Base-by-base conservation (phyloP, 257 asterid genomes). In the Gentiana straminea region DNA sequence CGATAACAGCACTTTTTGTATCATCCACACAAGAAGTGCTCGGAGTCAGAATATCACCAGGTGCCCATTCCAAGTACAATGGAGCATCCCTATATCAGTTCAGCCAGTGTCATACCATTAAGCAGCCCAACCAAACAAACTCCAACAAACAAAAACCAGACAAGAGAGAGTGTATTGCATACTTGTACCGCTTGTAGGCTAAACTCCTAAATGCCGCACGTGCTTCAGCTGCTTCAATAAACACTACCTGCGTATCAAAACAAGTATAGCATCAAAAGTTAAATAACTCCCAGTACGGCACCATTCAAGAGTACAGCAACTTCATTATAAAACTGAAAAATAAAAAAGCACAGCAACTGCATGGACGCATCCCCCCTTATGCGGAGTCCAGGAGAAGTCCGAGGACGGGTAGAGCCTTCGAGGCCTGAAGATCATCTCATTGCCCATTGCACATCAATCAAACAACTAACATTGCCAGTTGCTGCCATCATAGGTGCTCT, bases 1-100 rank as follows among this genome's bases (percentile, higher is more conserved):
- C 96, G 55, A 70, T 77, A 57, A 64, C 57, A 46, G 49, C 55
- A 61, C 66, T 72, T 52, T 55, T 61, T 33, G 69, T 55, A 52
- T 51, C 84, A 70, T 49, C 67, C 47, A 13, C 13, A 15, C 71
- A n/a, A 47, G 82, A 61, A 13, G 8, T 8, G n/a, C 75, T 58
- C 68, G 58, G 81, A 77, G 70, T 68, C 13, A 91, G 89, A 75
- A 91, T 79, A 70, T 84, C 66, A 48, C 64, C 88, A 64, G 98
- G 98, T 49, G 98, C 97, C 98, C 96, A 87, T 73, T 91, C 98
- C 81, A 91, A 70, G 77, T 91, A 91, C 56, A 91, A 75, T 3
- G 98, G 98, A 57, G 83, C 81, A 71, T 87, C 98, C 83, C 98
- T 91, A 69, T 7, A 33, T 44, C 8, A 34, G 32, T 35, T 58